Percentiles rank a stretch among this genome's conserved stretches.
phyloP scores from a whole-genome alignment of 2,329 filamentous ascomycete genomes.

The Fusarium fracticaudum region DNA sequence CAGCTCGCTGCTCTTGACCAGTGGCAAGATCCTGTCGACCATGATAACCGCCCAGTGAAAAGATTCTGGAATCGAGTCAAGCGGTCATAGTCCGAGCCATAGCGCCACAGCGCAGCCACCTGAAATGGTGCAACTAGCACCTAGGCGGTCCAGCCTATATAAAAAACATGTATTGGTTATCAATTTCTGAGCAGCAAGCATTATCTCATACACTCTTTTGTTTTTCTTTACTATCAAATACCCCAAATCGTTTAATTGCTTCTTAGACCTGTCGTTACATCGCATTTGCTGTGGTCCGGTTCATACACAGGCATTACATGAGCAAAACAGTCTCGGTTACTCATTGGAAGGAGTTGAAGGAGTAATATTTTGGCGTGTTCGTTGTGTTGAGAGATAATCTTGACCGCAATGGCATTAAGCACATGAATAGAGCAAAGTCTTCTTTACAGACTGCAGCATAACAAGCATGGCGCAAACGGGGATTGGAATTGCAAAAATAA shows the following conservation, averaged over 20 bases:
- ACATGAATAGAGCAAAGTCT: background rate
- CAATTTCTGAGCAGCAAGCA: background rate
- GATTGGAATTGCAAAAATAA: slow-evolving; percentile 3
- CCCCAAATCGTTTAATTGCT: slow-evolving; percentile 35
- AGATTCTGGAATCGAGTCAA: slow-evolving; percentile 72
- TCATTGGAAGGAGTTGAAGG: slow-evolving; percentile 38
- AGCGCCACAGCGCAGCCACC: background rate
- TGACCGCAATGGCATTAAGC: background rate
- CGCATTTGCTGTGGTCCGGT: slow-evolving; percentile 2
- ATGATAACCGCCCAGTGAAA: slow-evolving; percentile 66
- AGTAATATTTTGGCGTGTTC: slow-evolving; percentile 11
- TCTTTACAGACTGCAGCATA: slow-evolving; percentile 6
- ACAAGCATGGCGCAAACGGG: slow-evolving; percentile 18
- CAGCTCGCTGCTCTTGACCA: slow-evolving; percentile 65
- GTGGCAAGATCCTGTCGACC: slow-evolving; percentile 46
- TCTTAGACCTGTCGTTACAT: slow-evolving; percentile 16
- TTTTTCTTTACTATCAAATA: slow-evolving; percentile 33
- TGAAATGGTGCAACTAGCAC: background rate
- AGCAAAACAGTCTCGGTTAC: slow-evolving; percentile 20
- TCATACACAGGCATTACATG: slow-evolving; percentile 10
- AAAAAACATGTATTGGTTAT: background rate
- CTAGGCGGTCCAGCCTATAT: background rate
- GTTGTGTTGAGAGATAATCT: background rate
- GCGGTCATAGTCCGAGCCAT: slow-evolving; percentile 46
- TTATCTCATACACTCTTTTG: slow-evolving; percentile 5